A percentile compares a stretch with the other conserved stretches of the same genome.
These are phyloP conservation scores for Xylaria curta DNA, from an alignment of 495 filamentous ascomycete species.

Conservation along the genomic window DNA sequence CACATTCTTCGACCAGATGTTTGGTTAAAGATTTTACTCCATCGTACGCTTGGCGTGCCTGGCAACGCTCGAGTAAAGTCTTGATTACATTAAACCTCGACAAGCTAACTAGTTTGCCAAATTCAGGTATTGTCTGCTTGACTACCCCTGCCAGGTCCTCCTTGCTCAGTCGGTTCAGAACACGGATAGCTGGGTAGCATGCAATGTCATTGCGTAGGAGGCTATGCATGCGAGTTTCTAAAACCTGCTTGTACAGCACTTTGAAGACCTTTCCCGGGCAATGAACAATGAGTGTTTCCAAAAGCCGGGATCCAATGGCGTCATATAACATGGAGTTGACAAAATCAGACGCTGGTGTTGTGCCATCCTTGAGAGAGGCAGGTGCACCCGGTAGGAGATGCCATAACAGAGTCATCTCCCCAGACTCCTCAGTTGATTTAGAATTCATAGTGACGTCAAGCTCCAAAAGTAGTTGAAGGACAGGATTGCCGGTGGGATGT, in stretches of 20 bases:
- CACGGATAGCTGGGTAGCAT: slow-evolving; percentile 78
- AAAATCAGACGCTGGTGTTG: slow-evolving; percentile 61
- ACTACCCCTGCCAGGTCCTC: slow-evolving; percentile 78
- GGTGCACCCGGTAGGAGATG: slow-evolving; percentile 53
- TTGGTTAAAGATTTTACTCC: slow-evolving; percentile 66
- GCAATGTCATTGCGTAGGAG: slow-evolving; percentile 89
- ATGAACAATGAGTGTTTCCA: slow-evolving; percentile 81
- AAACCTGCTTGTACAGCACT: slow-evolving; percentile 72
- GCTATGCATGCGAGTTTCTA: slow-evolving; percentile 75
- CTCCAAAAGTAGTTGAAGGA: slow-evolving; percentile 83
- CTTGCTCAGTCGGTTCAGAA: slow-evolving; percentile 81
- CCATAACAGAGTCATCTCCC: slow-evolving; percentile 44
- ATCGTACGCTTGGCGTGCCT: slow-evolving; percentile 61
- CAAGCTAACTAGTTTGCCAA: slow-evolving; percentile 72
- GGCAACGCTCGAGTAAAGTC: slow-evolving; percentile 81
- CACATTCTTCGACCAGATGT: slow-evolving; percentile 64
- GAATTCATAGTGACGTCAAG: slow-evolving; percentile 78
- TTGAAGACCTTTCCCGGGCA: slow-evolving; percentile 91
- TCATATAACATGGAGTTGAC: slow-evolving; percentile 88
- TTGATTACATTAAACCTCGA: slow-evolving; percentile 79
- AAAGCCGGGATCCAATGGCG: slow-evolving; percentile 82
- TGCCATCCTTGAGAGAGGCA: slow-evolving; percentile 49
- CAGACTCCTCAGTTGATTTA: slow-evolving; percentile 59
- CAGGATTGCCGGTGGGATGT: slow-evolving; percentile 88
- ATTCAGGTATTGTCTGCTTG: slow-evolving; percentile 69